phyloP scores from a whole-genome alignment of 352 stramenopile genomes.

The Globisporangium emineosum region DNA sequence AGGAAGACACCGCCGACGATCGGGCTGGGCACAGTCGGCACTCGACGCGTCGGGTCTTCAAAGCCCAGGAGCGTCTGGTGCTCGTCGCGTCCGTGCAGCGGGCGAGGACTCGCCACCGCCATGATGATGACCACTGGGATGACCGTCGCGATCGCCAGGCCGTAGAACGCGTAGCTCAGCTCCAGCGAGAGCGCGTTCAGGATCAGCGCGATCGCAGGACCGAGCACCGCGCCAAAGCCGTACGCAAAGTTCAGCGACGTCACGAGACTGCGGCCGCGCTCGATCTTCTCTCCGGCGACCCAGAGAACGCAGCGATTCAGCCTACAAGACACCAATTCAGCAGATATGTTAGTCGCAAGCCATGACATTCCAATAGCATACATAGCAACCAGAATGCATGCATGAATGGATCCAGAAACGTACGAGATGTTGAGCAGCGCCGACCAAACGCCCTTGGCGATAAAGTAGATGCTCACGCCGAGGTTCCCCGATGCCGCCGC shows the following conservation, averaged over 20 bases:
- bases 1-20: slow-evolving; percentile 83
- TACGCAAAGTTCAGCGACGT: slow-evolving; percentile 76
- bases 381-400: too few species aligned
- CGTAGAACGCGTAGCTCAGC: slow-evolving; percentile 58
- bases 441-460: slow-evolving; percentile 72
- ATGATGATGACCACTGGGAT: slow-evolving; percentile 45
- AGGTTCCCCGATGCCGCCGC: slow-evolving; percentile 61
- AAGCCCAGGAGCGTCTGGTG: slow-evolving; percentile 62
- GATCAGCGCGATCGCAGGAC: slow-evolving; percentile 43
- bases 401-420: too few species aligned
- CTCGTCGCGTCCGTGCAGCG: slow-evolving; percentile 48
- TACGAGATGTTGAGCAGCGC: slow-evolving; percentile 79
- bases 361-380: too few species aligned
- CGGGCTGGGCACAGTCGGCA: slow-evolving; percentile 75
- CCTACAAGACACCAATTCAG: slow-evolving; percentile 16
- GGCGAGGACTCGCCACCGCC: slow-evolving; percentile 35
- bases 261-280: slow-evolving; percentile 63
- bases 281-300: slow-evolving; percentile 65
- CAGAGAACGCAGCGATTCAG: slow-evolving; percentile 69
- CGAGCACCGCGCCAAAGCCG: slow-evolving; percentile 56
- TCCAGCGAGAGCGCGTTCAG: slow-evolving; percentile 48
- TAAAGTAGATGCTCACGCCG: slow-evolving; percentile 66
- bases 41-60: slow-evolving; percentile 67
- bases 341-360: not conserved
- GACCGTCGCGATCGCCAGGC: slow-evolving; percentile 37